Evolutionary conservation across 345 rosid species (phyloP), one percentile per base, ranked within the genome.

Genomic region (Hypericum perforatum): DNA sequence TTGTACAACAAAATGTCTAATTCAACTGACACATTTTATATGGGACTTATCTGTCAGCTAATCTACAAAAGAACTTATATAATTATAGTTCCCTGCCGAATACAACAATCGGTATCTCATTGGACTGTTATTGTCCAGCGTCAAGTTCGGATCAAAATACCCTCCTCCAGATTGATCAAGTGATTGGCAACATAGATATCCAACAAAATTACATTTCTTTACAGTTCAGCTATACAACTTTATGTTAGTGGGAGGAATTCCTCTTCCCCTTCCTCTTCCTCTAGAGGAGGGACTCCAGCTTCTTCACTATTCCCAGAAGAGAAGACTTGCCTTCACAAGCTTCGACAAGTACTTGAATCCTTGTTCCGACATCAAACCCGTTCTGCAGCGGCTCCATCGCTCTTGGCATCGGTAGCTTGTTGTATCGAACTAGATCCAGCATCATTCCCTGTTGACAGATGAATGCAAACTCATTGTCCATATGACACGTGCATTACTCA

Each of bases 321-420:
- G 80, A 64, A 0, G 80, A 68, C 67, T 74, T 76, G 39, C 86
- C 78, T 56, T 86, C 76, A 39, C 95, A 86, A 9, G 85, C 86
- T 53, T 74, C 86, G 45, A 51, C 74, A 11, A 86, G 66, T 54
- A 71, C 62, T 49, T 72, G 60, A 48, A 84, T 39, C 64, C 86
- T 77, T 57, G 60, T 57, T 47, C 60, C 72, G 0, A 54, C 43
- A 16, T 59, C 52, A 16, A 22, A 1, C 32, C 51, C 43, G 13
- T 4, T 58, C 42, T 57, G 36, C 45, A 11, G 42, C 7, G 29
- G 7, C 43, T 71, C 78, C 42, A 38, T 64, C 67, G 48, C 15
- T 1, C 6, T 37, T 29, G 58, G 45, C 40, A 58, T 45, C 0
- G 59, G 39, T 44, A 57, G 48, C 43, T 71, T 71, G 41, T 40